phyloP scores from a whole-genome alignment of 352 stramenopile species.

The Elongisporangium anandrum region DNA sequence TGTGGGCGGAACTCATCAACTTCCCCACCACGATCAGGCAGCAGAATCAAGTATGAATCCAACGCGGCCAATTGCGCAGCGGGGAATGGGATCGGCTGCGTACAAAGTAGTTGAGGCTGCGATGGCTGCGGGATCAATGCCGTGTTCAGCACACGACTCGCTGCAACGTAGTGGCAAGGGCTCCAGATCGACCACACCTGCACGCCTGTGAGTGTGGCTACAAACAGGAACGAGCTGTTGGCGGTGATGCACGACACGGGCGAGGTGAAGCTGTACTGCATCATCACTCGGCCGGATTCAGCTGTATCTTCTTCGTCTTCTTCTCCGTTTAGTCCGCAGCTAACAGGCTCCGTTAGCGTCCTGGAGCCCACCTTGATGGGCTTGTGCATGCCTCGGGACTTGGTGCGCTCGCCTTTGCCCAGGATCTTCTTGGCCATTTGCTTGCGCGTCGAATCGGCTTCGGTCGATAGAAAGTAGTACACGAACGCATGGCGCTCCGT shows the following conservation, averaged over 20 bases:
- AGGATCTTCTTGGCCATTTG: slow-evolving; percentile 79
- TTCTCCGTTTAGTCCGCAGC: background rate
- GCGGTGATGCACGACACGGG: slow-evolving; percentile 59
- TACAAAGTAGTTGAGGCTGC: slow-evolving; percentile 65
- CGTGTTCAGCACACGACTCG: slow-evolving; percentile 52
- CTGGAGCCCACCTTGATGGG: slow-evolving; percentile 26
- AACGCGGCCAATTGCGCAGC: slow-evolving; percentile 60
- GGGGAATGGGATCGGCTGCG: slow-evolving; percentile 54
- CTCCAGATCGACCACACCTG: slow-evolving; percentile 88
- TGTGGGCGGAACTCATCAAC: slow-evolving; percentile 8
- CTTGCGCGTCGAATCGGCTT: slow-evolving; percentile 67
- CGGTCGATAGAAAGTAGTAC: slow-evolving; percentile 78
- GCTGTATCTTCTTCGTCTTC: slow-evolving; percentile 10
- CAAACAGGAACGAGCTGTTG: slow-evolving; percentile 86
- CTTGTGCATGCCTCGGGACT: slow-evolving; percentile 34
- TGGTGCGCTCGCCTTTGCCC: slow-evolving; percentile 39
- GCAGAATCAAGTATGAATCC: slow-evolving; percentile 71
- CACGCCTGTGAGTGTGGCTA: slow-evolving; percentile 53
- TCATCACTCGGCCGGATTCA: slow-evolving; percentile 72
- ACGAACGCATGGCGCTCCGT: slow-evolving; percentile 66
- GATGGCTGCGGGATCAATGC: slow-evolving; percentile 61
- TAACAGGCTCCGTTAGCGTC: background rate
- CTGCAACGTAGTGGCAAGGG: slow-evolving; percentile 73
- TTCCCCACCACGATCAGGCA: slow-evolving; percentile 24
- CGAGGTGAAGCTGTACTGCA: slow-evolving; percentile 78